A percentile compares a stretch with the other conserved stretches of the same genome.
phyloP scores from a whole-genome alignment of 805 yeast genomes.

The Schwanniomyces yamadae region DNA sequence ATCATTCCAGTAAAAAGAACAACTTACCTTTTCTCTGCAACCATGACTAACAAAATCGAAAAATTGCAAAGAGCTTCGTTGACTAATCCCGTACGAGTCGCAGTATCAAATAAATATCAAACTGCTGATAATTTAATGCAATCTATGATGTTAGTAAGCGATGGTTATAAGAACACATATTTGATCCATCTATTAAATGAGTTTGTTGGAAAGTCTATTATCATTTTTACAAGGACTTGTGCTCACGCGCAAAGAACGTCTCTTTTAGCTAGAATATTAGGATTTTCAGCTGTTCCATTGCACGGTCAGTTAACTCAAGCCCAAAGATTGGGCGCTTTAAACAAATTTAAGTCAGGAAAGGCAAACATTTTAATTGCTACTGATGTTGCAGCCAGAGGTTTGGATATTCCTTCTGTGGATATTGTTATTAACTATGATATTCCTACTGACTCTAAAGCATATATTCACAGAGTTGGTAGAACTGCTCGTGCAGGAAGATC shows the following conservation, averaged over 20 bases:
- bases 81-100: conserved; percentile 83
- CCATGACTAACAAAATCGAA: conserved; percentile 93
- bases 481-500: conserved; percentile 93
- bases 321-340: conserved; percentile 78
- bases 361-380: conserved; percentile 74
- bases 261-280: conserved; percentile 71
- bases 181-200: conserved; percentile 82
- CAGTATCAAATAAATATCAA: conserved; percentile 83
- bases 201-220: conserved; percentile 77
- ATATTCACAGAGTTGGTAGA: conserved; percentile 88
- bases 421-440: conserved; percentile 75
- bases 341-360: conserved; percentile 73
- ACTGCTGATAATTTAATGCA: conserved; percentile 94
- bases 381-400: conserved; percentile 87
- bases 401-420: conserved; percentile 80
- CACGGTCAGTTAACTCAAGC: conserved; percentile 91
- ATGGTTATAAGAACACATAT: conserved; percentile 87
- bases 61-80: conserved; percentile 92
- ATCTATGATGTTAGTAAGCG: conserved; percentile 85
- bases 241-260: conserved; percentile 94
- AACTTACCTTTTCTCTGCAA: conserved; percentile 89
- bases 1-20: conserved; percentile 83
- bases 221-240: conserved; percentile 90
- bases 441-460: conserved; percentile 82
- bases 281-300: conserved; percentile 86